Evolutionary conservation across 2,329 filamentous ascomycete species (phyloP), one percentile per base, ranked within the genome.

Genomic region (Aureobasidium musti): DNA sequence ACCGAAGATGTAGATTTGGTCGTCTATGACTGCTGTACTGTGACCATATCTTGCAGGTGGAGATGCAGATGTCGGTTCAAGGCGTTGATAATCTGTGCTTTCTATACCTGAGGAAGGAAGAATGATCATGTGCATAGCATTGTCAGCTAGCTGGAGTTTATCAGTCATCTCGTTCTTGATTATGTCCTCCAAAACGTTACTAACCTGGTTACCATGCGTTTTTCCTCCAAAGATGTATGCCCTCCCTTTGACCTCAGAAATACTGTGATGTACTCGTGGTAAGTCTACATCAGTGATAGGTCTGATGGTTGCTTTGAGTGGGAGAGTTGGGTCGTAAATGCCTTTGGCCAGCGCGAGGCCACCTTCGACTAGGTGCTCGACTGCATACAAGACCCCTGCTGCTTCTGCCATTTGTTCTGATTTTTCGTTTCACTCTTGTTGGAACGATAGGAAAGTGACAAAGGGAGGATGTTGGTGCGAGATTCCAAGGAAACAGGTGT

Each of bases 191-290:
- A 7, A 3, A 6, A 2, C 1, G n/a, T 23, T 5, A 45, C 49
- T 13, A 2, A 67, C 66, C 30, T 69, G 21, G n/a, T 45, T 43
- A 19, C 39, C 60, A 47, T 65, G 59, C 0, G 65, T 59, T 33
- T 65, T 67, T 63, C 84, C 84, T 7, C 84, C 84, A 68, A 86
- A 86, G 63, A 86, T 81, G 72, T 85, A 85, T 35, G 83, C 83
- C 69, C 82, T 81, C 63, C 82, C 79, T 67, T 81, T 81, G 69
- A 87, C 77, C 53, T 84, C 75, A 4, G 82, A 84, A 56, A 86
- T 71, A 2, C 82, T 82, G 73, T 87, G 84, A 52, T 81, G 74
- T 10, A 80, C 79, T 64, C 84, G 79, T 7, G 79, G 77, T 13
- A 87, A 77, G 66, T 75, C 67, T 68, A 79, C 70, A 69, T 79